Evolutionary conservation across 768 basidiomycete species (phyloP), one percentile per base, ranked within the genome.

Genomic region (Daedaleopsis sinensis): DNA sequence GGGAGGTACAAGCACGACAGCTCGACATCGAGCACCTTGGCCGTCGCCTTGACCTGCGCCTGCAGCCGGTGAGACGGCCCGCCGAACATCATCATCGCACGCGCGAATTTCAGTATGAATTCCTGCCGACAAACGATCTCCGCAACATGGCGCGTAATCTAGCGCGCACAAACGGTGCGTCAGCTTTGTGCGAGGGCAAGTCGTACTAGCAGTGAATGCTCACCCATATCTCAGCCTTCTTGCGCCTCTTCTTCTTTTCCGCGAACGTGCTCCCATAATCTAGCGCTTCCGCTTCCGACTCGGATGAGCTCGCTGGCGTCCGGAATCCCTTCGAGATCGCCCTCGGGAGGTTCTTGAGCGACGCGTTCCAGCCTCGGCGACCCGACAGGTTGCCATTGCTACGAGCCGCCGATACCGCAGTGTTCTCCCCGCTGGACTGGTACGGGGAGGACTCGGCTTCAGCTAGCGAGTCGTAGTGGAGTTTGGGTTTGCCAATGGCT

Each of bases 81-180:
- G 11, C 92, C 93, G 65, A 91, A 93, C 84, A 90, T 91, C 91
- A 94, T 95, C 81, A 95, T 86, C 11, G 91, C 86, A 52, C 91
- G 84, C 7, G 89, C 84, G 32, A 94, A 83, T 77, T 93, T 94
- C 72, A 93, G 76, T 52, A 95, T 81, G 75, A 95, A 95, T 58
- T 90, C 89, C 70, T 96, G 91, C 37, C 93, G 80, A 65, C 86
- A 84, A 32, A 93, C 82, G 59, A 94, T 88, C 59, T 89, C 87
- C 1, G 93, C 92, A 32, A 94, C 88, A 65, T 94, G 91, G 55
- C 86, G 87, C 24, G 90, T 91, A 61, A 91, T 92, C 90, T 91
- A 61, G 27, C 27, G 21, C 9, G 4, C 39, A 1, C 47, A 49
- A 5, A 4, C 21, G 16, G 7, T 7, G 27, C 4, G 3, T 32